Base-by-base conservation (phyloP, 306 rosid genomes). In the Trifolium dubium region DNA sequence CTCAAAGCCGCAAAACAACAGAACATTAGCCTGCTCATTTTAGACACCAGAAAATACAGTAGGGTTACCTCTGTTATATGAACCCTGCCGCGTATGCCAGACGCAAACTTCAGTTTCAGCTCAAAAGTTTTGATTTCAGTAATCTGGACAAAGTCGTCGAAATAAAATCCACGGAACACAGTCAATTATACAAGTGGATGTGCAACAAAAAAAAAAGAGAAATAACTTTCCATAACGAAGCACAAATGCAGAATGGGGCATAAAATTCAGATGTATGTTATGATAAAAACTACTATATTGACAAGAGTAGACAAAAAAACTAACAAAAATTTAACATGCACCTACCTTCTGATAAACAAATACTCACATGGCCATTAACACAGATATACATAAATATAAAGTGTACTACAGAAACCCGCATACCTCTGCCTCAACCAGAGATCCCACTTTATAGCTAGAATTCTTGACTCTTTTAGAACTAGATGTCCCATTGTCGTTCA, bases 391-490 rank as follows among this genome's bases (percentile, higher is more conserved):
- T 3, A 18, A 49, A 12, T n/a, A 58, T 40, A 23, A 78, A 47
- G 68, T 23, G 67, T 37, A 63, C 58, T 55, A 68, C 62, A 81
- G 39, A 71, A 41, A 77, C 30, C 70, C 28, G 41, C 75, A 64
- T 85, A 93, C 98, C 97, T 94, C 99, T 12, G 96, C 99, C 73
- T 91, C 90, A 85, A 94, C 95, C 69, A 89, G 69, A 77, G 92
- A 87, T 72, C 99, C 99, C 82, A 92, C 88, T 64, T 83, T 80
- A 79, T 85, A 84, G 82, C 82, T 79, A 73, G 88, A 86, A 88
- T 86, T 90, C 78, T 88, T 94, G 64, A 84, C 80, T 80, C 95
- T 84, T 85, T 89, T 94, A 69, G 94, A 87, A 79, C 88, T 80
- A 69, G 92, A 77, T 64, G 89, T 85, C 73, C 80, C 88, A 43